Evolutionary conservation across 2,329 filamentous ascomycete genomes (phyloP).

Genomic region (Cercospora sojina): DNA sequence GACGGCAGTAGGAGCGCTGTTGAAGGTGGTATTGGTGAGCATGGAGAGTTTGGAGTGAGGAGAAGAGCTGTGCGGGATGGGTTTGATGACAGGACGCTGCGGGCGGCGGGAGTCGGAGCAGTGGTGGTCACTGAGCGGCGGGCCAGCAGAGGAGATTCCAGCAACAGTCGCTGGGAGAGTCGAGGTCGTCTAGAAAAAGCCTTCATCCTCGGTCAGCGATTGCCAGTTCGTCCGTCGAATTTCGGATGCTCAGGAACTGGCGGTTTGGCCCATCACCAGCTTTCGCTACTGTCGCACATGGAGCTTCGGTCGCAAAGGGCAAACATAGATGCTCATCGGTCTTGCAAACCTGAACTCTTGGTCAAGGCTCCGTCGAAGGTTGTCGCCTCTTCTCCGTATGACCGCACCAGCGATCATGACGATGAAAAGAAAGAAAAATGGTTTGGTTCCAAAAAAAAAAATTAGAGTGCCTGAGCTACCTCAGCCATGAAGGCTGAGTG

Average conservation of each 20-base stretch:
- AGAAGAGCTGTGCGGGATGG: background rate
- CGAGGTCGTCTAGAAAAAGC: background rate
- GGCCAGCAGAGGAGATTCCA: background rate
- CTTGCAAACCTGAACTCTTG: background rate
- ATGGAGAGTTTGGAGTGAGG: background rate
- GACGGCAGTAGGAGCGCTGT: background rate
- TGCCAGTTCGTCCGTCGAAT: background rate
- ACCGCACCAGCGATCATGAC: background rate
- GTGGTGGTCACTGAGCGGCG: background rate
- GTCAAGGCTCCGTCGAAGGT: background rate
- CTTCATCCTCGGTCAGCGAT: background rate
- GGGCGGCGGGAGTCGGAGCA: background rate
- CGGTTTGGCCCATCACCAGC: background rate
- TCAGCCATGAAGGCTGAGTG: background rate
- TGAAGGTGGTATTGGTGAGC: background rate
- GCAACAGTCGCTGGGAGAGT: background rate
- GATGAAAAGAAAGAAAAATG: background rate
- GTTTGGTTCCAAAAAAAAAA: constrained; percentile 2
- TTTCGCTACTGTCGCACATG: background rate
- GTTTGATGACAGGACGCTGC: no score
- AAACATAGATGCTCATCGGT: background rate
- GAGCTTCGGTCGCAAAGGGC: background rate
- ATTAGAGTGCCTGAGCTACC: background rate
- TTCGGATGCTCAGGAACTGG: background rate
- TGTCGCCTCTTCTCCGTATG: background rate